A percentile compares a stretch with the other conserved stretches of the same genome.
Conservation (phyloP, 306 rosid species). For the Lagenaria siceraria region DNA sequence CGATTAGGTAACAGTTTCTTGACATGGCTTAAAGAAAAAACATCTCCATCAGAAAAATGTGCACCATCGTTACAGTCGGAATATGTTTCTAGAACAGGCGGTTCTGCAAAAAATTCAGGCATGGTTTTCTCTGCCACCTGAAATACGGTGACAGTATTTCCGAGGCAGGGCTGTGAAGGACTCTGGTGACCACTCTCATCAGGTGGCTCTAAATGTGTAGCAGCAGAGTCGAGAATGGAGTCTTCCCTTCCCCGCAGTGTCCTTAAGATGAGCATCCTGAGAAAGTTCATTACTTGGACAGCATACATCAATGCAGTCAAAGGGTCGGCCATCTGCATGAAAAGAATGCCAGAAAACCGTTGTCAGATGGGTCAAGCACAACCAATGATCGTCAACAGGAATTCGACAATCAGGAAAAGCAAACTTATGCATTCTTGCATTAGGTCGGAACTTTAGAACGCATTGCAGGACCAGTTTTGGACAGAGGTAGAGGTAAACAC, state of each 20-base stretch:
- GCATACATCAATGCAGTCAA: slow-evolving; percentile 81
- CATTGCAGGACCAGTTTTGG: background rate
- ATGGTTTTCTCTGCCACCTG: slow-evolving; percentile 22
- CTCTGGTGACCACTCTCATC: slow-evolving; percentile 37
- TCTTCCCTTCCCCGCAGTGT: slow-evolving; percentile 52
- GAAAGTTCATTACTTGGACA: slow-evolving; percentile 86
- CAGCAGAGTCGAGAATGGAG: slow-evolving; percentile 27
- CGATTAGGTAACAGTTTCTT: background rate
- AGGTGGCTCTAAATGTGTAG: slow-evolving; percentile 32
- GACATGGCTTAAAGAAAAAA: background rate
- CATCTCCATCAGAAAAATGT: background rate
- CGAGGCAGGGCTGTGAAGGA: slow-evolving; percentile 28
- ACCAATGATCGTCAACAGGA: background rate
- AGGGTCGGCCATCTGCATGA: slow-evolving; percentile 81
- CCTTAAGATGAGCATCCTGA: slow-evolving; percentile 55
- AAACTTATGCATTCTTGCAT: background rate
- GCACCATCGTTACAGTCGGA: slow-evolving; percentile 18
- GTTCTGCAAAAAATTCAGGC: slow-evolving; percentile 14
- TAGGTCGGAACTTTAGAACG: background rate
- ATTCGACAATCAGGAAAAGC: background rate
- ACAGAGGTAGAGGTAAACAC: background rate
- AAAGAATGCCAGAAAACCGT: background rate
- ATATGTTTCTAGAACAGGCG: slow-evolving; percentile 20
- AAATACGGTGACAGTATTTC: slow-evolving; percentile 18
- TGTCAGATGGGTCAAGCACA: background rate